phyloP scores from a whole-genome alignment of 1,139 yeast genomes.

The Protomyces macrosporus region DNA sequence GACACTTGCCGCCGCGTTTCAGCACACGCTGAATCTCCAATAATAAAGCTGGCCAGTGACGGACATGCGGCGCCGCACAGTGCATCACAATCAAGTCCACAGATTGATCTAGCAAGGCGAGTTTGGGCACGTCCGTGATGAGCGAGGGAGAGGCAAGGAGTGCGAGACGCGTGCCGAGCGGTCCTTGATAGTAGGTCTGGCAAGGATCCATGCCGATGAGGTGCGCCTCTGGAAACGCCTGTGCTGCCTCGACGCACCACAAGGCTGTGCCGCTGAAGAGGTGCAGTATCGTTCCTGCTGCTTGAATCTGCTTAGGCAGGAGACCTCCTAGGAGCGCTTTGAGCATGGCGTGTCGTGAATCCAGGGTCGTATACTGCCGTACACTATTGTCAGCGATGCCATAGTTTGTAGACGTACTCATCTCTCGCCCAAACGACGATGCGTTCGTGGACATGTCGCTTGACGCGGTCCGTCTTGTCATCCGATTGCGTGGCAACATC shows the following conservation, averaged over 20 bases:
- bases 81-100: neutral
- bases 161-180: neutral
- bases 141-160: neutral
- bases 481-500: neutral
- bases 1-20: neutral
- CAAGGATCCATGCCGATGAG: neutral
- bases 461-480: no score
- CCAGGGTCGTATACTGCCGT: neutral
- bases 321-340: neutral
- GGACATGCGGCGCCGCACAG: neutral
- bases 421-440: neutral
- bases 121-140: neutral
- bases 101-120: neutral
- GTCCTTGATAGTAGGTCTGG: neutral
- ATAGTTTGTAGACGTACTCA: neutral
- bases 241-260: neutral
- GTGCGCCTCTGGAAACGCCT: neutral
- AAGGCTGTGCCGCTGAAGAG: neutral
- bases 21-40: neutral
- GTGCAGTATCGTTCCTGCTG: neutral
- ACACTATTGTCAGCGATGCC: neutral
- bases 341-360: neutral
- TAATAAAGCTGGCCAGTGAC: neutral
- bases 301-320: neutral
- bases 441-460: neutral